Evolutionary conservation across 805 yeast species (phyloP), one percentile per base, ranked within the genome.

Genomic region (Alloascoidea hylecoeti): DNA sequence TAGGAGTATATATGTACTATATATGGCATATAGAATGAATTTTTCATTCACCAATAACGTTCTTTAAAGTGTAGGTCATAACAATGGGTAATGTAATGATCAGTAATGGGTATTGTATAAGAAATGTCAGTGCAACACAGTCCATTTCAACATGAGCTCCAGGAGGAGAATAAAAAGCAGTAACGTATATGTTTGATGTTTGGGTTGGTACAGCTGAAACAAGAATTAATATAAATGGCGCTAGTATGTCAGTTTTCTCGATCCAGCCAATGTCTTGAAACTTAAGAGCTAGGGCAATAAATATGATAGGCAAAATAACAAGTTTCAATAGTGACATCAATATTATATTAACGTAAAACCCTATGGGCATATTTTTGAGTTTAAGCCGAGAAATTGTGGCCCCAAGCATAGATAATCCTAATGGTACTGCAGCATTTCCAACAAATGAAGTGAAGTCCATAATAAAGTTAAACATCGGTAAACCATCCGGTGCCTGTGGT

Each of bases 371-470:
- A 3, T 61, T 49, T 4, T 60, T 62, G 15, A 86, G 55, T 43
- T 72, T 60, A 38, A 89, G 64, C 36, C 96, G 61, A 1, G 95
- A 81, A 33, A 89, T 73, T 2, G 95, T 85, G 14, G 89, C 95
- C 2, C 97, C 97, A 18, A 89, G 56, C 41, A 89, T 51, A 35
- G 84, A 53, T 42, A 89, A 61, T 0, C 96, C 97, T 41, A 84
- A 56, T 1, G 96, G 97, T 23, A 89, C 95, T 37, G 82, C 74
- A 0, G 96, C 96, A 17, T 74, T 74, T 0, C 95, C 95, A 4
- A 89, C 61, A 51, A 89, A 89, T 2, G 71, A 52, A 0, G 89
- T 66, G 45, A 78, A 73, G 51, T 89, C 95, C 74, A 89, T 81
- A 3, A 88, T 40, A 45, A 88, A 88, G 27, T 84, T 84, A 18